Evolutionary conservation across 2,329 filamentous ascomycete species (phyloP).

Genomic region (Shiraia bambusicola): DNA sequence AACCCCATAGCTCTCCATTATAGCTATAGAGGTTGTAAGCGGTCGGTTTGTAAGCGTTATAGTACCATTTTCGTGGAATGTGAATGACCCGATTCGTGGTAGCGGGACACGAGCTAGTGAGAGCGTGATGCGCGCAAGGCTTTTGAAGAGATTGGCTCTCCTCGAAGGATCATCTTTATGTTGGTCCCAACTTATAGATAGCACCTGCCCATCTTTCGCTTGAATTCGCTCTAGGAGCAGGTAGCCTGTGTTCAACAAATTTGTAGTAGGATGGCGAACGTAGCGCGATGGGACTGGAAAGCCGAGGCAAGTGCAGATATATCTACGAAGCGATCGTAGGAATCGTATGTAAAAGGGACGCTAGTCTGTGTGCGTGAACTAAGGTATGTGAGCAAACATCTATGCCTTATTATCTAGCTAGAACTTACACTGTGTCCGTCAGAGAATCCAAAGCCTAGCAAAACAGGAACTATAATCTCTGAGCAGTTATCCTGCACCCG

Average conservation of each 20-base stretch:
- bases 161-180: not conserved
- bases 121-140: not conserved
- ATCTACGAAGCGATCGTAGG: not conserved
- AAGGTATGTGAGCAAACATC: not conserved
- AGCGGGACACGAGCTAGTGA: not conserved
- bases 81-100: not conserved
- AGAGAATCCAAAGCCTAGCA: not conserved
- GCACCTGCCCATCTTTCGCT: not conserved
- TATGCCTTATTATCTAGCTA: not conserved
- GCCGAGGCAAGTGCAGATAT: not conserved
- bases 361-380: not conserved
- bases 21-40: not conserved
- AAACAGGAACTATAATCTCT: not conserved
- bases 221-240: not conserved
- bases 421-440: not conserved
- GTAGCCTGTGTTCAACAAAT: not conserved
- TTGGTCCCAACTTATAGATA: not conserved
- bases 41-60: not conserved
- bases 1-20: not conserved
- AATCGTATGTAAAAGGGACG: not conserved
- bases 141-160: not conserved
- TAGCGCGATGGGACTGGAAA: not conserved
- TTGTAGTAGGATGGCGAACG: not conserved
- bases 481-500: slow-evolving; percentile 2
- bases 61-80: not conserved